Base-by-base conservation (phyloP, 129 eudicot species). In the Centrapalus pauciflorus region DNA sequence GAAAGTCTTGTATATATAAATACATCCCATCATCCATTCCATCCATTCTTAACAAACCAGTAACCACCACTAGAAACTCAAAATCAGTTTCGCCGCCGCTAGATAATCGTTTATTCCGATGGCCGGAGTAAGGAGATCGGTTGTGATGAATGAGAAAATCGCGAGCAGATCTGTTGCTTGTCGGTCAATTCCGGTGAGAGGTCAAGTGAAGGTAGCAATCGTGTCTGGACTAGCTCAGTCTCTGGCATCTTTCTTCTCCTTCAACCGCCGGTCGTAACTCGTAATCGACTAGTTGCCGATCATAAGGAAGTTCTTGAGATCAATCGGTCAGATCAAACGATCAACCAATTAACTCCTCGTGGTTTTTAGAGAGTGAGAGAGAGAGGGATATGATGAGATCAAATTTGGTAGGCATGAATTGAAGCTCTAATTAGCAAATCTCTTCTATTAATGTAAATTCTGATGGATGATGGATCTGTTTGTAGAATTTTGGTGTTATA, bases 171-270 rank as follows among this genome's bases (percentile, higher is more conserved):
- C 16, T 3, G 12, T 6, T 24, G 11, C 8, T 2, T 0, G 17
- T 24, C 79, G 88, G 19, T 72, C 66, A 66, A 83, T 76, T 23
- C 88, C 88, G 4, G 65, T 27, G 63, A 79, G 88, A 34, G 85
- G 88, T 54, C 88, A 79, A 58, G 88, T 83, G 56, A 83, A 71
- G 84, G 75, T 64, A 37, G 82, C 79, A 7, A 76, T 79, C 0
- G 77, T 76, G 3, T 51, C 46, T 13, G 74, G 79, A 14, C 11
- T 83, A 29, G 84, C 79, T 14, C 84, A 78, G 37, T 74, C 79
- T 57, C 19, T 82, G 17, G 78, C 83, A 14, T 78, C 83, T 0
- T 32, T 82, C 38, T 73, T 82, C 73, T 62, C 86, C 24, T 28
- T 33, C 24, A 59, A 56, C 24, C 54, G 75, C 19, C 83, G 70